A percentile compares a stretch with the other conserved stretches of the same genome.
These are phyloP conservation scores for Yamadazyma dendronema DNA, from an alignment of 1,139 yeast genomes.

Conservation along the genomic window DNA sequence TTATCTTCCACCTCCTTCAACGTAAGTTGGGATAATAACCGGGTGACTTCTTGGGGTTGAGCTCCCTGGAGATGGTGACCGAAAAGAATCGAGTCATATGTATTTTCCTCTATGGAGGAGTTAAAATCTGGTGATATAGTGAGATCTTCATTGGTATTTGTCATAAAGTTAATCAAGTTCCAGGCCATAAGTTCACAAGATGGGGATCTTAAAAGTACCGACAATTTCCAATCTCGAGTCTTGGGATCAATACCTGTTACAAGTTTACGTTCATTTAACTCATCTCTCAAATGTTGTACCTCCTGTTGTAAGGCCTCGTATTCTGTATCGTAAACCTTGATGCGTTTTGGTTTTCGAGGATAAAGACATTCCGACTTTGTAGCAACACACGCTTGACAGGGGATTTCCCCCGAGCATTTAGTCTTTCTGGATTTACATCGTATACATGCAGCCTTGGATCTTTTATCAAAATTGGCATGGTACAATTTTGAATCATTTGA, in stretches of 20 bases:
- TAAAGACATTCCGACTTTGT: constrained; percentile 22
- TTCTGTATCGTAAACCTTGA: constrained; percentile 23
- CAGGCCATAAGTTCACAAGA: constrained; percentile 28
- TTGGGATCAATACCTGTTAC: constrained; percentile 1
- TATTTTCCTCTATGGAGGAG: constrained; percentile 24
- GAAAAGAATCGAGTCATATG: constrained; percentile 20
- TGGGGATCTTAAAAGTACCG: constrained; percentile 26
- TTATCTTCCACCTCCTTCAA: constrained; percentile 4
- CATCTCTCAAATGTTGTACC: constrained; percentile 15
- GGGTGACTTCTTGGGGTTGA: constrained; percentile 3
- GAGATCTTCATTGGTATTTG: constrained; percentile 9
- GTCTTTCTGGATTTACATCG: constrained; percentile 27
- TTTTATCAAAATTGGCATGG: constrained; percentile 1
- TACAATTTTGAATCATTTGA: not conserved
- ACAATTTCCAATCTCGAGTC: constrained; percentile 13
- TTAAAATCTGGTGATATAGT: constrained; percentile 25
- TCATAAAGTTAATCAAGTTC: constrained; percentile 23
- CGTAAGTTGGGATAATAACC: not conserved
- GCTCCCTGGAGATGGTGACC: not conserved
- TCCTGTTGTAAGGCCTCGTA: constrained; percentile 19
- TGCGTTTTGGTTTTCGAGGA: constrained; percentile 21
- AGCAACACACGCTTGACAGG: constrained; percentile 22
- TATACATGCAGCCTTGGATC: constrained; percentile 21
- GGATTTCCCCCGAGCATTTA: constrained; percentile 25
- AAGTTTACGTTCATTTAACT: constrained; percentile 9